Conservation (phyloP, 495 filamentous ascomycete species). For the Neurospora sublineolata region DNA sequence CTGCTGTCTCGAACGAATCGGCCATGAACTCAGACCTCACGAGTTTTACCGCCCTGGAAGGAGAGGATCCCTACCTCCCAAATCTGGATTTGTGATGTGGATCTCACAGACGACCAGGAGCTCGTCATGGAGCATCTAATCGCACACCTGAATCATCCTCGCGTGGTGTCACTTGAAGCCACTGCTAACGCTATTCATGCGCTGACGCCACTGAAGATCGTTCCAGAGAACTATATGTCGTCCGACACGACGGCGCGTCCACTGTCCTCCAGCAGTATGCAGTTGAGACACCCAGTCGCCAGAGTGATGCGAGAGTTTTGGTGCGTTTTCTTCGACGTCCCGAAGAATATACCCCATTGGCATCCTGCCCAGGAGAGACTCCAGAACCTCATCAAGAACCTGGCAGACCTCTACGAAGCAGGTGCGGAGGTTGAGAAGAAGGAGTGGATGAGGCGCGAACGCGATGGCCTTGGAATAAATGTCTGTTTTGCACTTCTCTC, state of each 20-base stretch:
- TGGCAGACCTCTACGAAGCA: neutral
- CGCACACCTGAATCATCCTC: neutral
- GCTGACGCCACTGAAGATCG: neutral
- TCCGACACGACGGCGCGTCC: neutral
- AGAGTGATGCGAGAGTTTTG: neutral
- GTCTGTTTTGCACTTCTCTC: neutral
- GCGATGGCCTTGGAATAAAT: neutral
- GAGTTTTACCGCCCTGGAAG: neutral
- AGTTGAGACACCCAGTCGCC: neutral
- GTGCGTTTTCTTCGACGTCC: neutral
- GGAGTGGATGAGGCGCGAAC: neutral
- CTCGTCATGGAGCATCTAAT: neutral
- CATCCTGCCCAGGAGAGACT: neutral
- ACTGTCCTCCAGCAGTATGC: neutral
- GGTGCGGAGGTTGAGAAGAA: neutral
- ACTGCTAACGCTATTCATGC: neutral
- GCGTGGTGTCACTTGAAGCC: neutral
- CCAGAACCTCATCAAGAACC: neutral
- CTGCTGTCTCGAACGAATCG: neutral
- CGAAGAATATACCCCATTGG: neutral
- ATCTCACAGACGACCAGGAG: neutral
- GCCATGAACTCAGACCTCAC: neutral
- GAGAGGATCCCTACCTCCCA: neutral
- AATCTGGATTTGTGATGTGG: neutral
- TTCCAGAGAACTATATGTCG: neutral